Percentiles rank a stretch among this genome's conserved stretches.
Evolutionary conservation across 306 rosid species (phyloP).

Genomic region (Citrullus colocynthis): DNA sequence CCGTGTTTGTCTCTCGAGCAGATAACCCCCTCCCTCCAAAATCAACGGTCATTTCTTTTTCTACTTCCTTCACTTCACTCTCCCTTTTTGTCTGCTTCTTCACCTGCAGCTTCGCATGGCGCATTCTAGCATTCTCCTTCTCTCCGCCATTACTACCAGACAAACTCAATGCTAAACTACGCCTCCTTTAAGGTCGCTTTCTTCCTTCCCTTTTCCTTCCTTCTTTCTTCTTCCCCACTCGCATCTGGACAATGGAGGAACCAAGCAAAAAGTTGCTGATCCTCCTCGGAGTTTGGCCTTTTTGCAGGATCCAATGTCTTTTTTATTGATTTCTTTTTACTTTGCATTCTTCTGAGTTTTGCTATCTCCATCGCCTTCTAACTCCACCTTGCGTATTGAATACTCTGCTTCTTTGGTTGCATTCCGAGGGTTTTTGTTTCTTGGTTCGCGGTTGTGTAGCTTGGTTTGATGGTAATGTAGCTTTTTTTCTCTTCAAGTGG

Average conservation of each 20-base stretch:
- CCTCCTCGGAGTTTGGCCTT: neutral
- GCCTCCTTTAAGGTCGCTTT: conserved; percentile 14
- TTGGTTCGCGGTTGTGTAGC: neutral
- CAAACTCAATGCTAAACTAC: neutral
- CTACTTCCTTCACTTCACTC: neutral
- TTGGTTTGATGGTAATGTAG: conserved; percentile 15
- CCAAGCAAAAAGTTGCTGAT: neutral
- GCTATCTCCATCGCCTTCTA: neutral
- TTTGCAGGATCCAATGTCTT: neutral
- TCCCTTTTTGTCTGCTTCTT: neutral
- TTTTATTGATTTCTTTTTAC: neutral
- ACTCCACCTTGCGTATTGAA: too few relatives aligned
- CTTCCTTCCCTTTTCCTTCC: neutral
- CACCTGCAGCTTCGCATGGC: neutral
- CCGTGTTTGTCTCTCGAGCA: neutral
- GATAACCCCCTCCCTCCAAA: conserved; percentile 1
- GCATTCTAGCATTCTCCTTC: neutral
- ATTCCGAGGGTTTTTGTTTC: neutral
- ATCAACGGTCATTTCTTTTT: conserved; percentile 12
- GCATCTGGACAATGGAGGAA: neutral
- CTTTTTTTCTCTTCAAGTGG: conserved; percentile 1
- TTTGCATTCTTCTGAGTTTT: neutral
- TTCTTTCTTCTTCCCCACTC: neutral
- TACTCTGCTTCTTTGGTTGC: neutral
- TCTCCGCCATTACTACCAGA: neutral